Evolutionary conservation across 108 stramenopile genomes (phyloP), one percentile per base, ranked within the genome.

Genomic region (Nitzschia inconspicua): DNA sequence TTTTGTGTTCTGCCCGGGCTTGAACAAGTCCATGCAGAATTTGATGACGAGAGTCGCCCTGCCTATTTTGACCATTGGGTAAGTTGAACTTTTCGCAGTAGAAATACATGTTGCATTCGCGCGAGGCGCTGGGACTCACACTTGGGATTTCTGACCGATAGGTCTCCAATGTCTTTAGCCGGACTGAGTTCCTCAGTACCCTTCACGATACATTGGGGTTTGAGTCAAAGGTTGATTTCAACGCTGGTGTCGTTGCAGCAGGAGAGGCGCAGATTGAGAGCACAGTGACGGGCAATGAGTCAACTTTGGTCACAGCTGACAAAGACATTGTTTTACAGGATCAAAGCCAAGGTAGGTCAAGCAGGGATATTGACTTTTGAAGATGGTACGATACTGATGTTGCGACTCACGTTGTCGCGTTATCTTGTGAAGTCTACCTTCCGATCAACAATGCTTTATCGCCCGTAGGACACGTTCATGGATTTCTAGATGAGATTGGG

Each of bases 61-160:
- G 87, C 89, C 8, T 94, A 91, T 67, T 86, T 78, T 46, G 93
- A 94, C 55, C 93, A 94, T 60, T 94, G 93, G 93, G 93, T n/a
- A n/a, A n/a, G n/a, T n/a, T n/a, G n/a, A n/a, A n/a, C n/a, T n/a
- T n/a, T n/a, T n/a, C n/a, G n/a, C n/a, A n/a, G n/a, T n/a, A n/a
- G n/a, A n/a, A n/a, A n/a, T n/a, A n/a, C n/a, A n/a, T n/a, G n/a
- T n/a, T n/a, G n/a, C n/a, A n/a, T n/a, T n/a, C n/a, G n/a, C n/a
- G n/a, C n/a, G n/a, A n/a, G n/a, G n/a, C n/a, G n/a, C n/a, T n/a
- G n/a, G n/a, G n/a, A n/a, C n/a, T n/a, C n/a, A n/a, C n/a, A n/a
- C n/a, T n/a, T 87, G 44, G 3, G 29, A 16, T 42, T 25, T 3
- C 32, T 27, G 20, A 50, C 40, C n/a, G 5, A 18, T n/a, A n/a